Evolutionary conservation across 345 rosid species (phyloP).

Genomic region (Pistacia integerrima): DNA sequence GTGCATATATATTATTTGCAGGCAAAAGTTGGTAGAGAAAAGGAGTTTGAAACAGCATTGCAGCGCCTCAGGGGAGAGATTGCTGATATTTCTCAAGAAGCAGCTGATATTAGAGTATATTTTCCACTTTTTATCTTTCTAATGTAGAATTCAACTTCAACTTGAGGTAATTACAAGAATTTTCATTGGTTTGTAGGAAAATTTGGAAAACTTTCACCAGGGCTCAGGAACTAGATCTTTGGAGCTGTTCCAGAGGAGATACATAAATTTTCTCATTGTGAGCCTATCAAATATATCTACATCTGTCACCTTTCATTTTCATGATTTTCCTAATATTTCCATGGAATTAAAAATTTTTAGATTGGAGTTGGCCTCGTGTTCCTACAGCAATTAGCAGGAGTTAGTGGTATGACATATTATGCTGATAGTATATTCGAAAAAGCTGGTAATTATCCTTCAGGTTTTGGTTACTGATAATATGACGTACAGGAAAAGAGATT

Average conservation of each 20-base stretch:
- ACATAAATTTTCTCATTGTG: conserved; percentile 43
- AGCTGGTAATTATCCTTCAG: conserved; percentile 43
- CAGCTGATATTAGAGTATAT: conserved; percentile 51
- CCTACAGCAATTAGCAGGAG: conserved; percentile 63
- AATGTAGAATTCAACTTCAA: background rate
- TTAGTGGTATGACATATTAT: conserved; percentile 43
- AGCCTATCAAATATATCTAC: background rate
- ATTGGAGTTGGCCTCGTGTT: conserved; percentile 65
- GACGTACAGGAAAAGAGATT: too few species aligned
- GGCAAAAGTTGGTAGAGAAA: conserved; percentile 49
- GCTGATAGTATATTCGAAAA: conserved; percentile 45
- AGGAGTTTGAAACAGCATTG: conserved; percentile 50
- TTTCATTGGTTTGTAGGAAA: conserved; percentile 27
- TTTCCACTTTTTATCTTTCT: background rate
- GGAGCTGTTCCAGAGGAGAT: conserved; percentile 45
- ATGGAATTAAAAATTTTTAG: conserved; percentile 29
- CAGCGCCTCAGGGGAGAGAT: conserved; percentile 49
- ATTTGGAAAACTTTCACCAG: conserved; percentile 27
- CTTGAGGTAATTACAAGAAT: background rate
- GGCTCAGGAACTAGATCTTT: conserved; percentile 28
- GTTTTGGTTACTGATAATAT: too few species aligned
- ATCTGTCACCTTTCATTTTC: background rate
- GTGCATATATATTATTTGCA: conserved; percentile 4
- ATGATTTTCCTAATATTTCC: conserved; percentile 1
- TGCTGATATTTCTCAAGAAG: conserved; percentile 54